phyloP scores from a whole-genome alignment of 1,284 basidiomycete species.

The Ceratobasidium sp. region DNA sequence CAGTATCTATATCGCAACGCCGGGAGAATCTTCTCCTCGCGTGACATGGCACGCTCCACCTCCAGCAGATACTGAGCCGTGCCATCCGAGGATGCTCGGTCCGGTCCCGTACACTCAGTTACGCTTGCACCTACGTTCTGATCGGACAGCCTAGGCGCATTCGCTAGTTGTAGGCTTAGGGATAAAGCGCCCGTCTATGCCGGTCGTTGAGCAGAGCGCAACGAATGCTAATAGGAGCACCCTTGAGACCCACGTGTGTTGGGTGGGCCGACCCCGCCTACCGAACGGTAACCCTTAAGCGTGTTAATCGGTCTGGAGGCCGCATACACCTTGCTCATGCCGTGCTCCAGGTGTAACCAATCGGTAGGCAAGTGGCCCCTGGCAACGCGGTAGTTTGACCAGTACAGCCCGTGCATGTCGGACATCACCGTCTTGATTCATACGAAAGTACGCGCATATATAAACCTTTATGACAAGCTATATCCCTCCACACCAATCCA shows the following conservation, averaged over 20 bases:
- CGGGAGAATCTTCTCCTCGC: not conserved
- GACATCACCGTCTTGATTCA: no score
- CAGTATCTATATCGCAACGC: not conserved
- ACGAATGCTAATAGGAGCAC: not conserved
- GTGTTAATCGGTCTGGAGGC: slow-evolving; percentile 2
- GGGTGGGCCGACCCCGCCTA: not conserved
- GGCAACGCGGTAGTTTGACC: not conserved
- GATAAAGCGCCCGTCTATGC: not conserved
- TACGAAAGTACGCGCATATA: slow-evolving; percentile 10
- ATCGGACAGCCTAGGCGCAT: not conserved
- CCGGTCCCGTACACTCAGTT: not conserved
- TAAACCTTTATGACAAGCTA: not conserved
- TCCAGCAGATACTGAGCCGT: not conserved
- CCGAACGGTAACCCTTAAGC: slow-evolving; percentile 18
- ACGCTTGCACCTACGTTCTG: not conserved
- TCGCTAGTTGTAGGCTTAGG: not conserved
- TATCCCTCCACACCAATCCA: not conserved
- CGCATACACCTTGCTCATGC: not conserved
- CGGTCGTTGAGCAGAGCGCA: not conserved
- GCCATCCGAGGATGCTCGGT: not conserved
- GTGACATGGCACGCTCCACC: not conserved
- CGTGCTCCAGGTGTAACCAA: no score
- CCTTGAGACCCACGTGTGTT: not conserved
- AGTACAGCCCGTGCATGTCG: not conserved
- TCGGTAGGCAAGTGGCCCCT: not conserved